Base-by-base conservation (phyloP, 306 rosid species). In the Quercus gilva region DNA sequence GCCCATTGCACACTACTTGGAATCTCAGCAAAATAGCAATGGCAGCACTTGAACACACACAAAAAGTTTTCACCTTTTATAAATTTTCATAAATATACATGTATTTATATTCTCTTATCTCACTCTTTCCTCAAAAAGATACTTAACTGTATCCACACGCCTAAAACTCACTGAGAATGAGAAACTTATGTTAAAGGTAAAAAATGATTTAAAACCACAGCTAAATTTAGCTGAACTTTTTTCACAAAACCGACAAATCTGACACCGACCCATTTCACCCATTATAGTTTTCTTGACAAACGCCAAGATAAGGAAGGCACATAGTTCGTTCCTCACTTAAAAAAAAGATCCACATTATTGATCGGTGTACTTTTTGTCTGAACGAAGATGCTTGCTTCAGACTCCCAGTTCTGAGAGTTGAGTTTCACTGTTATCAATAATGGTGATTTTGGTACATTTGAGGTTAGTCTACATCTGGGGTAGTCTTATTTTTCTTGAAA, bases 391-490 rank as follows among this genome's bases (percentile, higher is more conserved):
- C 82, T 51, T 14, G 76, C 80, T 59, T 52, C 7, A n/a, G 53
- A 63, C 70, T 83, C 63, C 14, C 15, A 49, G 53, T 49, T 49
- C 53, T 0, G 7, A 4, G 5, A 35, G 72, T 68, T 1, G 25
- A 75, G 78, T 61, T 73, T 80, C 84, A 76, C 25, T 82, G 55
- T 61, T 9, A 45, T 12, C 57, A 26, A 58, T 61, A 21, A 69
- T 79, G 86, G 83, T 81, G 82, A 53, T 28, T 18, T 80, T 77
- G 64, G 43, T 21, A 51, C 74, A 77, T 65, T 83, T 76, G 67
- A 77, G 84, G 79, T 81, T 73, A 75, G 70, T 85, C 80, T 31
- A 74, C 64, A 58, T 29, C 53, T 74, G 83, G 89, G 82, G 83
- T 64, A n/a, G 79, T 31, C 56, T 71, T 78, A 26, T 43, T 67